Evolutionary conservation across 805 yeast species (phyloP).

Genomic region (Metschnikowia colocasiae): DNA sequence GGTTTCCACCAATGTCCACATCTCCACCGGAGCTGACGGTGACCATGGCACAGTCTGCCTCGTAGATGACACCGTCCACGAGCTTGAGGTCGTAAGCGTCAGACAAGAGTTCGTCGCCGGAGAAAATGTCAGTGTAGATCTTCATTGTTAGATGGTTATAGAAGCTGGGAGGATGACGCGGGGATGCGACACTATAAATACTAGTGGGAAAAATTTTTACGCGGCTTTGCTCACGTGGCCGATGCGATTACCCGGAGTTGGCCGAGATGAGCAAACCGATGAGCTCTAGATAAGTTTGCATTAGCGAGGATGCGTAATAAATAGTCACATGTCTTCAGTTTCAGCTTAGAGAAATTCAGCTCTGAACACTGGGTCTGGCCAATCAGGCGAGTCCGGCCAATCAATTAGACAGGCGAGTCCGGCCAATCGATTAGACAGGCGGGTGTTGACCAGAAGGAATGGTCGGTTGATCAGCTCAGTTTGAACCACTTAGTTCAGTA

Average conservation of each 20-base stretch:
- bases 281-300: not conserved
- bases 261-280: not conserved
- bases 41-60: slow-evolving; percentile 94
- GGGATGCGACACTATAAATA: slow-evolving; percentile 11
- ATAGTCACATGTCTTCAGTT: no score
- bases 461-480: no score
- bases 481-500: no score
- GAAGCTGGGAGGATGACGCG: not conserved
- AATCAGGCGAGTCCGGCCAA: no score
- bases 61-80: slow-evolving; percentile 91
- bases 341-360: no score
- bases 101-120: slow-evolving; percentile 94
- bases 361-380: no score
- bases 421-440: no score
- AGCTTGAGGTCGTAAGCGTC: slow-evolving; percentile 89
- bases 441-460: no score
- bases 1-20: slow-evolving; percentile 98
- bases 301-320: not conserved
- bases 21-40: slow-evolving; percentile 79
- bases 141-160: slow-evolving; percentile 27
- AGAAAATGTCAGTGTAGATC: slow-evolving; percentile 66
- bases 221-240: slow-evolving; percentile 10
- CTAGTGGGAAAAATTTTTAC: slow-evolving; percentile 12
- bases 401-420: no score
- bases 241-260: slow-evolving; percentile 19